These are phyloP conservation scores for Cryptosporidium ubiquitum DNA, from an alignment of 169 alveolate species.

Conservation along the genomic window DNA sequence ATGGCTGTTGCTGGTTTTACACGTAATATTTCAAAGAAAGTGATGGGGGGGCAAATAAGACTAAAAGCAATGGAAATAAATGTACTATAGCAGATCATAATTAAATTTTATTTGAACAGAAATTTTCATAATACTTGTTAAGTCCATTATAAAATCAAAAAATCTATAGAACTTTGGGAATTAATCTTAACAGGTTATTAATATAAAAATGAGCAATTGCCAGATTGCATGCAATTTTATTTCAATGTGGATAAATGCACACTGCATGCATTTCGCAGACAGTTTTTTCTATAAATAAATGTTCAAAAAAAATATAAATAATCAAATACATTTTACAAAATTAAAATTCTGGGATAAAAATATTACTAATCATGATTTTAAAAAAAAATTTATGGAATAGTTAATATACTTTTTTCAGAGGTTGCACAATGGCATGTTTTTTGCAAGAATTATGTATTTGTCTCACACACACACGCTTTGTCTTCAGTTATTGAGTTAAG, in stretches of 20 bases:
- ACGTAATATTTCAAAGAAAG: neutral
- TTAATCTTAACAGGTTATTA: no score
- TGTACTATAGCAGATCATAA: no score
- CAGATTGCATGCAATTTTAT: neutral
- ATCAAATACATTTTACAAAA: neutral
- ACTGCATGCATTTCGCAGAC: neutral
- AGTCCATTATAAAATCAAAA: no score
- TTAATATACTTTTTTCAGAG: neutral
- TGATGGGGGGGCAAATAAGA: neutral
- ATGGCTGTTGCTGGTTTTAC: no score
- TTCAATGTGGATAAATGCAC: slow-evolving; percentile 10
- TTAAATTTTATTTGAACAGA: neutral
- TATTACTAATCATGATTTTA: neutral
- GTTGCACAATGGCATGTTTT: slow-evolving; percentile 12
- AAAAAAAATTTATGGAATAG: neutral
- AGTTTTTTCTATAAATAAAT: neutral
- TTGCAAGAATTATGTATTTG: slow-evolving; percentile 54
- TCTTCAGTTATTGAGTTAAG: slow-evolving; percentile 39
- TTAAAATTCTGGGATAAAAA: neutral
- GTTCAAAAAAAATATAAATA: neutral
- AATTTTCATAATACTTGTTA: no score
- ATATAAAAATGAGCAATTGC: neutral
- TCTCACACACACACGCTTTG: slow-evolving; percentile 74
- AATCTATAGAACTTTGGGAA: no score
- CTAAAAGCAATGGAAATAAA: neutral